phyloP scores from a whole-genome alignment of 495 filamentous ascomycete genomes.

The Immersiella caudata region DNA sequence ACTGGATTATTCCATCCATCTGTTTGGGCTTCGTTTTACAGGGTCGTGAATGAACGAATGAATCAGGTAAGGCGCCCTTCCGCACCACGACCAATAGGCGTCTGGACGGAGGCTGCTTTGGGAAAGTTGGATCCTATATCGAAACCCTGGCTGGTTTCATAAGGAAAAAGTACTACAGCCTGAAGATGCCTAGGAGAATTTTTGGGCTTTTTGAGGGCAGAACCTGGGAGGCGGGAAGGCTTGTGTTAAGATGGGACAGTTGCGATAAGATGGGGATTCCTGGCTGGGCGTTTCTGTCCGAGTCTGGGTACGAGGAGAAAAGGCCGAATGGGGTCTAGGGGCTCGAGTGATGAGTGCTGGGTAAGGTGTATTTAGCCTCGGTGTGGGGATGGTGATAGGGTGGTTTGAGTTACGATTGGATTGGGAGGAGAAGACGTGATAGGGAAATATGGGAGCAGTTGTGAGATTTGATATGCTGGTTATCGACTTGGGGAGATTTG shows the following conservation, averaged over 20 bases:
- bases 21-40: background rate
- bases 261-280: background rate
- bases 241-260: background rate
- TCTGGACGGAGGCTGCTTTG: constrained; percentile 11
- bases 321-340: background rate
- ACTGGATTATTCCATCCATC: too few species aligned
- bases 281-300: background rate
- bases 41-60: background rate
- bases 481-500: too few species aligned
- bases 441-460: too few species aligned
- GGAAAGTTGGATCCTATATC: constrained; percentile 4
- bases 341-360: too few species aligned
- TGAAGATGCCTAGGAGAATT: background rate
- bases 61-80: background rate
- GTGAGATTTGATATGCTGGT: too few species aligned
- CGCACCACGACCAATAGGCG: constrained; percentile 1
- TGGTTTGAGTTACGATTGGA: too few species aligned
- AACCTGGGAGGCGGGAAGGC: background rate
- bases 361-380: too few species aligned
- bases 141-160: background rate
- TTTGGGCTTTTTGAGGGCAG: background rate
- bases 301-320: background rate
- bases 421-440: too few species aligned
- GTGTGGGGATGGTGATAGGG: too few species aligned
- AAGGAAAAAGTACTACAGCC: too few species aligned